Evolutionary conservation across 495 filamentous ascomycete species (phyloP).

Genomic region (Neurospora sp.): DNA sequence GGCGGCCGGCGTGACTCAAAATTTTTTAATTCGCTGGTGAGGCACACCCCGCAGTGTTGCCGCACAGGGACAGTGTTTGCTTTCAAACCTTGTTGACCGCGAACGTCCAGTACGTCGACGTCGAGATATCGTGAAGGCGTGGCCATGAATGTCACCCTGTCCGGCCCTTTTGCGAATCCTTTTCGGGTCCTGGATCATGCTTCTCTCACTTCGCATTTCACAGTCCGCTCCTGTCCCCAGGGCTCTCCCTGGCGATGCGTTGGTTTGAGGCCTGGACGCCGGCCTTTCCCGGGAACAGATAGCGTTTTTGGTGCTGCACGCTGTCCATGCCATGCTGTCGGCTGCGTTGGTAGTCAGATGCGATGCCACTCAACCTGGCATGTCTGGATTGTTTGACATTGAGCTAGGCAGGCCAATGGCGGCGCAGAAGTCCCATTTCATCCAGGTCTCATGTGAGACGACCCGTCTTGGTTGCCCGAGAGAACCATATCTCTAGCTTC

Average conservation of each 20-base stretch:
- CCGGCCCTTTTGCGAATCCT: not conserved
- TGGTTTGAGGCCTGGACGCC: not conserved
- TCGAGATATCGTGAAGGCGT: not conserved
- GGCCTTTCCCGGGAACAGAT: not conserved
- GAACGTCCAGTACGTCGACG: not conserved
- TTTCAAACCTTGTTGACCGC: not conserved
- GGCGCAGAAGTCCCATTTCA: not conserved
- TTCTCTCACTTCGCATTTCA: not conserved
- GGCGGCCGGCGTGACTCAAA: slow-evolving; percentile 10
- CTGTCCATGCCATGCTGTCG: not conserved
- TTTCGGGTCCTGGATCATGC: not conserved
- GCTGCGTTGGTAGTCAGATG: not conserved
- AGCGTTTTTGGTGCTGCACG: not conserved
- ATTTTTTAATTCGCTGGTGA: not conserved
- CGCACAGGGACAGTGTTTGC: not conserved
- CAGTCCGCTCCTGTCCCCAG: not conserved
- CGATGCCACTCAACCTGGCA: not conserved
- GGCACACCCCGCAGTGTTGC: not conserved
- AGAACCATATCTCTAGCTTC: not conserved
- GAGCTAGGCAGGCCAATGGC: not conserved
- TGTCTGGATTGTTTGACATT: not conserved
- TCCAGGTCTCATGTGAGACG: not conserved
- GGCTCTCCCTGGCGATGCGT: not conserved
- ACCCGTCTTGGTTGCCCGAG: not conserved
- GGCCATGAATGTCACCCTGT: not conserved